Evolutionary conservation across 1,284 basidiomycete genomes (phyloP), one percentile per base, ranked within the genome.

Genomic region (Ganoderma sp.): DNA sequence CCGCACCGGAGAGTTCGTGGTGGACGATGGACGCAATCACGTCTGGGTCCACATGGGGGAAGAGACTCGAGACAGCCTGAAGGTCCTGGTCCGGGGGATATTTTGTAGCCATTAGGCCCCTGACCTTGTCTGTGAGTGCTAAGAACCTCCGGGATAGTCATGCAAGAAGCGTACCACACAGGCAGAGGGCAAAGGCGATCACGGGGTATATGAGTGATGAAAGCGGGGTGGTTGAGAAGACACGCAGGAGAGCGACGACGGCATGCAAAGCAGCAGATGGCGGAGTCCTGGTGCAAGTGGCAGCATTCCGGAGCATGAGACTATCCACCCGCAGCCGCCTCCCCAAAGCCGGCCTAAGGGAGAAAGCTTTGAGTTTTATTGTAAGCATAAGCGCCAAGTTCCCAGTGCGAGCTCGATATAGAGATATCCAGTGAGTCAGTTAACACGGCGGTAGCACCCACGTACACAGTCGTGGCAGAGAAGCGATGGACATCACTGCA

Each of bases 11-110:
- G 22, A 81, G 73, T 12, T 75, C 73, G 66, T 79, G 78, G 25
- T 70, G 68, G 59, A 80, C 72, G 63, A 80, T 77, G 48, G 76
- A 71, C 52, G 71, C 71, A 63, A 81, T 75, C 42, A 74, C 72
- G 63, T 77, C 77, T 62, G 75, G 68, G 63, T 80, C 78, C 70
- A 81, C 73, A 61, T 80, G 76, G 28, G 76, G 78, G 69, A 79
- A 80, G 65, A 80, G 73, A 54, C 75, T 70, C 3, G 72, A 62
- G 59, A 77, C 57, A 61, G 77, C 65, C 45, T 67, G 64, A 12
- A 70, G 61, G 56, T 73, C 69, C 63, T 74, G 72, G 50, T 64
- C 69, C 34, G 75, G 69, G 42, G 73, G 70, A 68, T 74, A 72
- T 63, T 68, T 63, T n/a, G 73, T 57, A 48, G 61, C 48, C 69